Base-by-base conservation (phyloP, 305 asterid species). In the Fraxinus paxiana region DNA sequence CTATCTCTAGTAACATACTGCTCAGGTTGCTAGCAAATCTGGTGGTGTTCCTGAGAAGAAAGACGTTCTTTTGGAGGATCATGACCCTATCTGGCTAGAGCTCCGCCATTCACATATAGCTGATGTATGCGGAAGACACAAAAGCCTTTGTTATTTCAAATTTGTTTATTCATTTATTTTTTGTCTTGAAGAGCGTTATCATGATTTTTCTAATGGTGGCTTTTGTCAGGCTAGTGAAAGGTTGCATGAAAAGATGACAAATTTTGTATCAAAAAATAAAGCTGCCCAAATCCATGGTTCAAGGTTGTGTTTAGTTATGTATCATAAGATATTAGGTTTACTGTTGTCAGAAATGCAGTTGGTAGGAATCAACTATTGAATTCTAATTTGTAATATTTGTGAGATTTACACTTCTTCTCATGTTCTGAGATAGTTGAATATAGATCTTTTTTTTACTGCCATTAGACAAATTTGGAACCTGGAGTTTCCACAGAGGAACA, bases 61-160 rank as follows among this genome's bases (percentile, higher is more conserved):
- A 84, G 98, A 94, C 84, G 98, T 94, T 75, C 97, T 96, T 87
- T 87, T 96, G 89, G 99, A 96, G 89, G 98, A 96, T 85, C 99
- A 94, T 80, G 99, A 96, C 81, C 97, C 98, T 83, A 90, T 96
- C 85, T 96, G 99, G 99, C 91, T 96, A 82, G 99, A 96, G 91
- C 98, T 96, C 76, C 97, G 99, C 73, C 98, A 94, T 88, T 87
- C 96, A 67, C 99, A 96, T 86, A 96, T 96, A 88, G 99, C 98
- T 87, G 97, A 96, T 93, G 99, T 96, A 90, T 43, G 97, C 83
- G 33, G 82, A 61, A 67, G 79, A 71, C 48, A 82, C 83, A 37
- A 77, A 46, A 65, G 28, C 31, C 46, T 77, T 48, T n/a, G 48
- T 33, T 70, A 48, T 48, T 48, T 48, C 59, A 48, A 48, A 48